Conservation (phyloP, 805 yeast genomes). For the Sporopachydermia quercuum region DNA sequence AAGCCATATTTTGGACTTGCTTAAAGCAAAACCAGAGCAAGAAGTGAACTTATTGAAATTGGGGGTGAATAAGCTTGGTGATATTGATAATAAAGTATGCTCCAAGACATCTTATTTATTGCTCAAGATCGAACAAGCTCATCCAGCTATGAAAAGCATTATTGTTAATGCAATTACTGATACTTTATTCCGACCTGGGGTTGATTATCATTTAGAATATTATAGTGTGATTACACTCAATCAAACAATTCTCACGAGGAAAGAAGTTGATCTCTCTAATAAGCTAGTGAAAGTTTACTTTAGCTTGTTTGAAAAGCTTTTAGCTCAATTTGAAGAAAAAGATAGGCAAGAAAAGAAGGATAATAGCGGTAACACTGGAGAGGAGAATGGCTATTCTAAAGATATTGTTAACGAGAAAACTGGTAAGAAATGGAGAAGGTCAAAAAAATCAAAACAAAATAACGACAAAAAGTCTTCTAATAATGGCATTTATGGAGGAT, state of each 20-base stretch:
- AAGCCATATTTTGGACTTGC: slow-evolving; percentile 61
- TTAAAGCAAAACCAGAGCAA: slow-evolving; percentile 87
- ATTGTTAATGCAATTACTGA: slow-evolving; percentile 72
- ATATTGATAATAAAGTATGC: slow-evolving; percentile 76
- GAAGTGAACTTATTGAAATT: slow-evolving; percentile 79
- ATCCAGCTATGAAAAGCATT: slow-evolving; percentile 88
- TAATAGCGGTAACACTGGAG: slow-evolving; percentile 81
- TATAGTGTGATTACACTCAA: slow-evolving; percentile 80
- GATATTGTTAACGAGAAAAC: slow-evolving; percentile 9
- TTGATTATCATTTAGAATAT: slow-evolving; percentile 76
- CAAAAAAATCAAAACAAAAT: not conserved
- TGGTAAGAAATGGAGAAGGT: not conserved
- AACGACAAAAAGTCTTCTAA: slow-evolving; percentile 7
- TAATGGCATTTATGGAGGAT: not conserved
- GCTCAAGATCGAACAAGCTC: slow-evolving; percentile 70
- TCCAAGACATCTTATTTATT: slow-evolving; percentile 77
- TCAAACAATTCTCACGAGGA: slow-evolving; percentile 76
- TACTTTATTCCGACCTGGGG: slow-evolving; percentile 52
- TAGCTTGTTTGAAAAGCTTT: slow-evolving; percentile 68
- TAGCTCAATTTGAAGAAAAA: slow-evolving; percentile 53
- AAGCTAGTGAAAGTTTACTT: slow-evolving; percentile 72
- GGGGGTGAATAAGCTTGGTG: slow-evolving; percentile 92
- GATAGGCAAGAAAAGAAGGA: slow-evolving; percentile 57
- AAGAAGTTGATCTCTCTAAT: slow-evolving; percentile 74
- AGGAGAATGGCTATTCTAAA: slow-evolving; percentile 15